These are phyloP conservation scores for Colletotrichum lupini DNA, from an alignment of 2,329 filamentous ascomycete genomes.

Conservation along the genomic window DNA sequence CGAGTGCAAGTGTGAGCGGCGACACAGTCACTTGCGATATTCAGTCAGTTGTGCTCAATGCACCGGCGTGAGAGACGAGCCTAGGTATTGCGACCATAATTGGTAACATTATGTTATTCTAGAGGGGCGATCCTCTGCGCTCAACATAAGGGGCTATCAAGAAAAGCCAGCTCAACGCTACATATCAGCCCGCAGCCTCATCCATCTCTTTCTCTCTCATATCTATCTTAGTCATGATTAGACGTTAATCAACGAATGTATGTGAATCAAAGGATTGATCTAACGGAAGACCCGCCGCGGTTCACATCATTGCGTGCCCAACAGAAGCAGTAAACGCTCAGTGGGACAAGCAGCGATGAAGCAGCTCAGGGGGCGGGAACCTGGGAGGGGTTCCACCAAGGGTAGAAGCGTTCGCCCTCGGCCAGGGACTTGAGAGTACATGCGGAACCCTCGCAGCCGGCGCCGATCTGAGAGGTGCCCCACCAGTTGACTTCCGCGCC, in stretches of 20 bases:
- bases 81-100: background rate
- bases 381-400: conserved; percentile 41
- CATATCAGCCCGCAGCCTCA: background rate
- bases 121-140: background rate
- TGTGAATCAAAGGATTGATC: background rate
- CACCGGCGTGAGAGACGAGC: background rate
- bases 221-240: background rate
- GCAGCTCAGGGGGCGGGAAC: conserved; percentile 26
- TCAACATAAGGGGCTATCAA: conserved; percentile 20
- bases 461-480: conserved; percentile 39
- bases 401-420: conserved; percentile 52
- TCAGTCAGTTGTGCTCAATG: background rate
- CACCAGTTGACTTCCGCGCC: conserved; percentile 43
- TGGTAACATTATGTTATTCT: background rate
- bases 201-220: background rate
- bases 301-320: conserved; percentile 13
- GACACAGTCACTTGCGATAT: background rate
- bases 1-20: background rate
- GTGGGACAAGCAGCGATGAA: conserved; percentile 23
- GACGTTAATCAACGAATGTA: background rate
- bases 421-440: conserved; percentile 39
- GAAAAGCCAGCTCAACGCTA: background rate
- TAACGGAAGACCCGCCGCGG: background rate
- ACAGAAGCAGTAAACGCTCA: conserved; percentile 15
- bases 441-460: conserved; percentile 40